These are phyloP conservation scores for Goffeauzyma gilvescens DNA, from an alignment of 768 basidiomycete genomes.

Conservation along the genomic window DNA sequence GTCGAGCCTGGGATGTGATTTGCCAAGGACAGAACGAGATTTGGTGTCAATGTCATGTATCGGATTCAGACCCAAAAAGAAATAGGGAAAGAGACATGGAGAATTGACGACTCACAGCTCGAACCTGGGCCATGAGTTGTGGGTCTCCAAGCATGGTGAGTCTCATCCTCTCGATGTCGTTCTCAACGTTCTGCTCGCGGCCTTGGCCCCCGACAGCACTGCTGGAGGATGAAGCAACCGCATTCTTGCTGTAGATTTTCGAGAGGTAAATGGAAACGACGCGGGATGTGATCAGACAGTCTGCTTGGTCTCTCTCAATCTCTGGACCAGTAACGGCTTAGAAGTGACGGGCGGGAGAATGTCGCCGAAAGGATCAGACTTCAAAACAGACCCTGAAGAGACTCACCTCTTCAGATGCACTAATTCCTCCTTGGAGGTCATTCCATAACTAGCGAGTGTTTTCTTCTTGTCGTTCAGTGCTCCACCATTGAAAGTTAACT, in stretches of 20 bases:
- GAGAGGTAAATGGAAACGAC: not conserved
- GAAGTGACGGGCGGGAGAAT: too few species aligned
- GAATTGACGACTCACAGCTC: constrained; percentile 37
- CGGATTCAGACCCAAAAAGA: too few species aligned
- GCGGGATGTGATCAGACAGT: too few species aligned
- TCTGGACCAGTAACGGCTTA: too few species aligned
- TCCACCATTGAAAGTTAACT: constrained; percentile 19
- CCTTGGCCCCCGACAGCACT: not conserved
- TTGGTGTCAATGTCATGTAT: not conserved
- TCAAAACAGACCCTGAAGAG: too few species aligned
- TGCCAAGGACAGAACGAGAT: constrained; percentile 2
- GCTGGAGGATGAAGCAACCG: not conserved
- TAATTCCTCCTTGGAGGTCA: constrained; percentile 19
- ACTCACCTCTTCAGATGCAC: constrained; percentile 23
- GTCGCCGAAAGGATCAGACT: too few species aligned
- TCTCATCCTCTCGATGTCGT: constrained; percentile 78
- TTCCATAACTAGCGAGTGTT: constrained; percentile 21
- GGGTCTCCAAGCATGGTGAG: constrained; percentile 74
- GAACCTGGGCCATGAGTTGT: constrained; percentile 52
- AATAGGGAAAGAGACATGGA: not conserved
- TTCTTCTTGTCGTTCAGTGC: constrained; percentile 15
- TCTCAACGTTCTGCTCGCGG: constrained; percentile 42
- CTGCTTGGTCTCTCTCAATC: too few species aligned
- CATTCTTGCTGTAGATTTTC: not conserved
- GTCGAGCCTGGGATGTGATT: constrained; percentile 45